Evolutionary conservation across 2,329 filamentous ascomycete species (phyloP).

Genomic region (Xylogone sp.): DNA sequence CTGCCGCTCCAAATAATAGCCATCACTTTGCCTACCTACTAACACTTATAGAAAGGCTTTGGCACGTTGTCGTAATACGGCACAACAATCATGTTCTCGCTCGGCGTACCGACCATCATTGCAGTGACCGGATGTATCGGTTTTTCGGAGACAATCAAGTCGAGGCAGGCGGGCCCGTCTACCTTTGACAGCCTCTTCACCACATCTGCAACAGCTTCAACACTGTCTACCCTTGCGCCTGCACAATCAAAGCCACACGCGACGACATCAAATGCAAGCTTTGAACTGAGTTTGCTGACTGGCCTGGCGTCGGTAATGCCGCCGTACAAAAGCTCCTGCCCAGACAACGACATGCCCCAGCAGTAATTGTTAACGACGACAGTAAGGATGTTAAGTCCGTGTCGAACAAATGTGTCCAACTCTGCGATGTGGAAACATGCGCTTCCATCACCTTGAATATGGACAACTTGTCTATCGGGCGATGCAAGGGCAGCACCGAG

Average conservation of each 20-base stretch:
- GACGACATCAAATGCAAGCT: conserved; percentile 37
- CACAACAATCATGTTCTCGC: conserved; percentile 40
- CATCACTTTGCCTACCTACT: too few species aligned
- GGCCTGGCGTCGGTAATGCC: conserved; percentile 19
- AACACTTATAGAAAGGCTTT: too few species aligned
- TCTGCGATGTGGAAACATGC: conserved; percentile 42
- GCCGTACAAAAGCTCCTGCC: conserved; percentile 39
- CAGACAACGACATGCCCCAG: conserved; percentile 42
- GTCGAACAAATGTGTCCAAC: conserved; percentile 39
- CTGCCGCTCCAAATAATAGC: too few species aligned
- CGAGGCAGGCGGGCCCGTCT: conserved; percentile 31
- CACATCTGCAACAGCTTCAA: conserved; percentile 26
- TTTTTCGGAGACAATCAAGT: conserved; percentile 36
- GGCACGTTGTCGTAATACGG: conserved; percentile 48
- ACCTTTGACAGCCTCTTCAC: conserved; percentile 28
- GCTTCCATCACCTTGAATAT: conserved; percentile 42
- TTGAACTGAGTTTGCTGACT: conserved; percentile 25
- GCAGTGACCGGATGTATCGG: conserved; percentile 32
- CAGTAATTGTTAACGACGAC: conserved; percentile 36
- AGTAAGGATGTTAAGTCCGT: conserved; percentile 36
- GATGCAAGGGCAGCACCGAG: conserved; percentile 39
- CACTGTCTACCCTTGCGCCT: conserved; percentile 21
- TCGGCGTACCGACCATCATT: conserved; percentile 38
- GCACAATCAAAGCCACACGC: conserved; percentile 34
- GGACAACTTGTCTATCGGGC: conserved; percentile 33